A percentile compares a stretch with the other conserved stretches of the same genome.
phyloP scores from a whole-genome alignment of 345 rosid genomes.

The Euphorbia tirucalli region DNA sequence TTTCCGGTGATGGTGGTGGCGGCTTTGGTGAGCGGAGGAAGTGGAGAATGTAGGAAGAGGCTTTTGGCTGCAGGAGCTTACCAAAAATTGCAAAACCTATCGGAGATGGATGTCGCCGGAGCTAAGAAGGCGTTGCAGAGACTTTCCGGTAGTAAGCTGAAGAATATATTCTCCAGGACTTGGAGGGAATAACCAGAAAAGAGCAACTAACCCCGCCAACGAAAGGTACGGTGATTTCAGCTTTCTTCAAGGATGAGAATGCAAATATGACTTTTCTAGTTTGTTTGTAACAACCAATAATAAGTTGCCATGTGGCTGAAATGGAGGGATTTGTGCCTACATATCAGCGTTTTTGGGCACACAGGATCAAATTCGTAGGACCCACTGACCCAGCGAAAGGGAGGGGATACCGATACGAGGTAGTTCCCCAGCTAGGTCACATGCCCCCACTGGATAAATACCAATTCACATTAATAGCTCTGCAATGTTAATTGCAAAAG shows the following conservation, averaged over 20 bases:
- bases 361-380: background rate
- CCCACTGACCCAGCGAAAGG: background rate
- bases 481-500: background rate
- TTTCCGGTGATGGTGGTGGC: conserved; percentile 55
- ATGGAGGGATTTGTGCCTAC: background rate
- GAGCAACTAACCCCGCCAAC: conserved; percentile 37
- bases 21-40: conserved; percentile 49
- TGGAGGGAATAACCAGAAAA: conserved; percentile 57
- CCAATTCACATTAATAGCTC: background rate
- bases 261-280: background rate
- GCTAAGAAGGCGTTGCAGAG: conserved; percentile 61
- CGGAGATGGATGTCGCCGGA: conserved; percentile 64
- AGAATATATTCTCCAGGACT: conserved; percentile 55
- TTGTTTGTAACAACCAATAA: background rate
- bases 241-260: conserved; percentile 15
- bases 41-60: conserved; percentile 46
- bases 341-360: background rate
- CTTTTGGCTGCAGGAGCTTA: conserved; percentile 56
- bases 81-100: conserved; percentile 49
- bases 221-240: conserved; percentile 29
- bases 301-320: background rate
- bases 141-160: conserved; percentile 58
- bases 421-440: background rate
- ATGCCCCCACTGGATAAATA: conserved; percentile 6
- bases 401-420: background rate